Evolutionary conservation across 768 basidiomycete species (phyloP), one percentile per base, ranked within the genome.

Genomic region (Postia placenta): DNA sequence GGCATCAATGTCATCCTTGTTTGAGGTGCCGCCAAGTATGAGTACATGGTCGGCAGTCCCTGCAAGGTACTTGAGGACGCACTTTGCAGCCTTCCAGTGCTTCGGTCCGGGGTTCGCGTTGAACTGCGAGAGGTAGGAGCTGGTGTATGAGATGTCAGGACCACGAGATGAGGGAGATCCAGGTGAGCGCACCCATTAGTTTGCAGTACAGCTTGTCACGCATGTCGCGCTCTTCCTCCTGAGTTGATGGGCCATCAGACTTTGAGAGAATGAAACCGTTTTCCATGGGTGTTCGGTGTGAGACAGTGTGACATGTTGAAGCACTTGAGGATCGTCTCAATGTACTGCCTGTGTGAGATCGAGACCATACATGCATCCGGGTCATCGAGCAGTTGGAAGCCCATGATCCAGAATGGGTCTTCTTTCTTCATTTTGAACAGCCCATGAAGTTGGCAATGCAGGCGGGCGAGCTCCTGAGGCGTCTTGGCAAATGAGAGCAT

Each of bases 81-180:
- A 60, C 23, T 62, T 55, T 1, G 58, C 52, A 11, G 59, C 53
- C 6, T 58, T 46, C 62, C 63, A 67, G 50, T 70, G 70, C 11
- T 27, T 19, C 2, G n/a, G n/a, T 4, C 47, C 44, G 0, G 58
- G 59, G 37, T 61, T 55, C 3, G 51, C 25, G 28, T 52, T 45
- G 51, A 52, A 61, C 15, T 59, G 58, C 12, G 52, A 49, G 30
- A 60, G 54, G 5, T 28, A 28, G 2, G 35, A 27, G 23, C 67
- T 60, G 9, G 64, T 61, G 56, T 57, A 69, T 3, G 62, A 41
- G 24, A 70, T 64, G 46, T 70, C 64, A 2, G 64, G 65, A 3
- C 54, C n/a, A n/a, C n/a, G n/a, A n/a, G n/a, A n/a, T n/a, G n/a
- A n/a, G n/a, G n/a, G n/a, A n/a, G n/a, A n/a, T n/a, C n/a, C n/a